These are phyloP conservation scores for Stereum hirsutum DNA, from an alignment of 1,284 basidiomycete species.

Conservation along the genomic window DNA sequence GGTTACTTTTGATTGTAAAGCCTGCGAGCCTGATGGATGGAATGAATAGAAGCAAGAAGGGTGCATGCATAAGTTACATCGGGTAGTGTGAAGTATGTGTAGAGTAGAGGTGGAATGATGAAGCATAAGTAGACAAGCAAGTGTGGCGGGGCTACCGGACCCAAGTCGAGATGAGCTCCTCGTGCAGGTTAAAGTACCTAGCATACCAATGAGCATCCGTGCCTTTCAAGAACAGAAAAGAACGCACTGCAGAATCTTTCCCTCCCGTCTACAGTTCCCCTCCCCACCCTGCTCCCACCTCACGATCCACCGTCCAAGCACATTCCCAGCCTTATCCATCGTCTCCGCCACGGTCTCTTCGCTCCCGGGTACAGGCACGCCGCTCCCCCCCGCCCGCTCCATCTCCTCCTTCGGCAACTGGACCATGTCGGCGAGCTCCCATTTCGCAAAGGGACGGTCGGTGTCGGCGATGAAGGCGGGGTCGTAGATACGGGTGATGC, in stretches of 20 bases:
- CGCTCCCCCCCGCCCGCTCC: conserved; percentile 29
- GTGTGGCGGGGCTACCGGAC: conserved; percentile 6
- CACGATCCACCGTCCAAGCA: conserved; percentile 73
- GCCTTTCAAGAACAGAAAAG: conserved; percentile 1
- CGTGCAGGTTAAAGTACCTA: conserved; percentile 80
- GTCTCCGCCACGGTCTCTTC: conserved; percentile 79
- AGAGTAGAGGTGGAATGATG: no score
- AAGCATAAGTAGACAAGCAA: no score
- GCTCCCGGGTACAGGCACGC: conserved; percentile 32
- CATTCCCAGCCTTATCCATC: conserved; percentile 45
- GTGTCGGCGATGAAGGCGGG: conserved; percentile 64
- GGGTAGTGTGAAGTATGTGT: no score
- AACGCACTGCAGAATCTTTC: conserved; percentile 53
- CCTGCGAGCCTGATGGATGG: no score
- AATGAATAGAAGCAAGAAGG: no score
- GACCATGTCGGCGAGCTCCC: conserved; percentile 60
- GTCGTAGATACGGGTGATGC: conserved; percentile 66
- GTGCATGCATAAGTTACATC: no score
- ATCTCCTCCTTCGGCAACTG: conserved; percentile 35
- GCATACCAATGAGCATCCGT: conserved; percentile 8
- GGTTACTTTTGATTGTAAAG: no score
- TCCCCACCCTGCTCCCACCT: conserved; percentile 57
- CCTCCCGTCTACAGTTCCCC: conserved; percentile 50
- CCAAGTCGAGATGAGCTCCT: conserved; percentile 47
- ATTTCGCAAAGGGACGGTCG: conserved; percentile 68